Base-by-base conservation (phyloP, 306 rosid genomes). In the Alnus rubra region DNA sequence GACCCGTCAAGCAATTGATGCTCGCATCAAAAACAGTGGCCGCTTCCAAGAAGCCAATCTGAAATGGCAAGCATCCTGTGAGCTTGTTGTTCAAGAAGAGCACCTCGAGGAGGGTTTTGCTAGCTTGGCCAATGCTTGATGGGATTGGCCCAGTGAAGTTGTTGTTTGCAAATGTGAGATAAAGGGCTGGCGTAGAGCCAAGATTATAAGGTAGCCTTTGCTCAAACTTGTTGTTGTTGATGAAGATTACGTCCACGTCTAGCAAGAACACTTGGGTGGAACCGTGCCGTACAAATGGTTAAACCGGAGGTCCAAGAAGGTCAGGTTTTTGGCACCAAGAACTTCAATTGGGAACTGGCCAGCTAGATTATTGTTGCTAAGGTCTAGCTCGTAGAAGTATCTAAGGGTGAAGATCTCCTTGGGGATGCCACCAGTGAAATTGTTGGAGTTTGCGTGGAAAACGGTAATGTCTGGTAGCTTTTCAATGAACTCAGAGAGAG, bases 391-490 rank as follows among this genome's bases (percentile, higher is more conserved):
- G 83, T 10, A 94, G 70, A 94, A 88, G 78, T 0, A 93, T 0
- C 9, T 3, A 44, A 51, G 60, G 0, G 4, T 64, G 15, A 0
- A 0, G 71, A 71, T 79, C 1, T 12, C 3, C 0, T 15, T 42
- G 0, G 96, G 96, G 54, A 89, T 9, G 0, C 0, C 0, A 3
- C 81, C 82, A 1, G 84, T 35, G 87, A 89, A 92, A 31, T 79
- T 78, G 86, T 94, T 94, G 78, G 96, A 90, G 79, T 94, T 94
- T 0, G 89, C 90, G 31, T 94, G 98, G 87, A 83, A n/a, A 73
- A 88, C 86, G 18, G 86, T 76, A 4, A 89, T 5, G 15, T 94
- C 97, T 0, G 15, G 39, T 11, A 94, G 11, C 0, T 39, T 0
- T 23, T 73, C 86, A 4, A 89, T 0, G 76, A 92, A 69, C 0